phyloP scores from a whole-genome alignment of 192 early-diverging fungal genomes.

The Mortierella antarctica region DNA sequence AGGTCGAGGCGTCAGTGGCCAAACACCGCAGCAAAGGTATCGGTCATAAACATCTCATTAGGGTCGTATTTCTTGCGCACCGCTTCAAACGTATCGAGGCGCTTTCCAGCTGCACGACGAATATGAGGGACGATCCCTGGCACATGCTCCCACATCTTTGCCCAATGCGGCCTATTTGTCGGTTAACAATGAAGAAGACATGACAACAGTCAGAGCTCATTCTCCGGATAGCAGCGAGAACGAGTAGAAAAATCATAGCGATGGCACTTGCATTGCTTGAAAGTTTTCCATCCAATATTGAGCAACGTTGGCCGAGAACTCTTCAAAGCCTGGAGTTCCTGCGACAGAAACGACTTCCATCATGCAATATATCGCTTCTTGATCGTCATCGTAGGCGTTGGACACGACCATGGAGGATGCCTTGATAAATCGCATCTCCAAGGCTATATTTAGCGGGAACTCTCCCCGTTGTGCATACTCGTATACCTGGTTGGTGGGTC shows the following conservation, averaged over 20 bases:
- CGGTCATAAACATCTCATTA: constrained; percentile 32
- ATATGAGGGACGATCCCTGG: constrained; percentile 23
- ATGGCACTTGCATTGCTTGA: constrained; percentile 17
- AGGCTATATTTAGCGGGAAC: constrained; percentile 34
- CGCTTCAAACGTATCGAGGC: constrained; percentile 15
- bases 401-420: constrained; percentile 25
- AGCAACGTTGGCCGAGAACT: constrained; percentile 42
- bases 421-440: constrained; percentile 47
- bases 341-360: constrained; percentile 29
- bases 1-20: too few species aligned
- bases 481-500: constrained; percentile 12
- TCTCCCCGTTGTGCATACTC: constrained; percentile 20
- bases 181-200: not conserved
- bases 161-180: constrained; percentile 41
- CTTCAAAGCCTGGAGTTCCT: constrained; percentile 24
- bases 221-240: not conserved
- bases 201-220: not conserved
- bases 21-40: constrained; percentile 19
- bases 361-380: constrained; percentile 36
- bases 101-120: not conserved
- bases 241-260: not conserved
- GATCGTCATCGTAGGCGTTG: constrained; percentile 42
- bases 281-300: constrained; percentile 46
- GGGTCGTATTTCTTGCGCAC: constrained; percentile 52
- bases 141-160: constrained; percentile 27